Evolutionary conservation across 2,329 filamentous ascomycete species (phyloP), one percentile per base, ranked within the genome.

Genomic region (Fusarium oligoseptatum): DNA sequence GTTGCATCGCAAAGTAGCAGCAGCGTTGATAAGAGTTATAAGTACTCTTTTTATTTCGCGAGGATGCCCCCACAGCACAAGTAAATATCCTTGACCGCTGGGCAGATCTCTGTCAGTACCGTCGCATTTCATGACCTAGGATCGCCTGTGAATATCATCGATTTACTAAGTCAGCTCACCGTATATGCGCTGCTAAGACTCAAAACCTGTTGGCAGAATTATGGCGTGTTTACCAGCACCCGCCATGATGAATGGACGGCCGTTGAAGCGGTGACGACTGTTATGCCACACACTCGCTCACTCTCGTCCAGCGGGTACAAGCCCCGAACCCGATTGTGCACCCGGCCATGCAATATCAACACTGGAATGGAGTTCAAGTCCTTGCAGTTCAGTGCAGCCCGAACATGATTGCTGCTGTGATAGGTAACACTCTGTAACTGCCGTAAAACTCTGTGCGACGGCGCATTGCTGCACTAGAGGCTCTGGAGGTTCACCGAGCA

Each of bases 391-490:
- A 34, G 32, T 34, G 32, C 32, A 37, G 15, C 20, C 24, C 34
- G 22, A 24, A 27, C 48, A 57, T 48, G 56, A 27, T 67, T 62
- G 34, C 36, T 27, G 69, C 32, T 69, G 66, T 73, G 29, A 55
- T 41, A 43, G 41, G 41, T 43, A 14, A 43, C 20, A 65, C 71
- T 55, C 48, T 29, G 48, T 20, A 55, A 32, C 41, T 27, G 69
- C 32, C 62, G 66, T 73, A 37, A 65, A 48, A 68, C 71, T 34
- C 37, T 68, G 68, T 75, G 37, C 52, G 61, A 70, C 72, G 37
- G 20, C 43, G 32, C 39, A 63, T 45, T 57, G 20, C 39, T 69
- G 72, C 72, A 74, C 43, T 8, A 45, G 55, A 39, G 39, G 52
- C 68, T 60, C 60, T 61, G 58, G 56, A 60, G 8, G 68, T 57